These are phyloP conservation scores for Ceratobasidium papillatum DNA, from an alignment of 1,284 basidiomycete genomes.

Conservation along the genomic window DNA sequence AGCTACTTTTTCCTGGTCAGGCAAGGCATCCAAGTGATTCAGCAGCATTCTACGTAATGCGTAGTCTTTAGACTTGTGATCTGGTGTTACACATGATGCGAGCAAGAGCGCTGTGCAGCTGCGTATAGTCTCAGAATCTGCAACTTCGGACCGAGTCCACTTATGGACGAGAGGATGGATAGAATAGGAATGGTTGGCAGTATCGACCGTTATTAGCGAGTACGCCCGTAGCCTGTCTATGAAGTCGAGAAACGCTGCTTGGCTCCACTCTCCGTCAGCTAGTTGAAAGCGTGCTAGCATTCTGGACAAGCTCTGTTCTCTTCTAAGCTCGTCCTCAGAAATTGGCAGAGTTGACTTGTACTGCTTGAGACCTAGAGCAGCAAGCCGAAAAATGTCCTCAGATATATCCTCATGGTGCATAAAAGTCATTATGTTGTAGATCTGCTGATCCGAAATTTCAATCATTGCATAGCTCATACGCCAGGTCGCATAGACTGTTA, in stretches of 20 bases:
- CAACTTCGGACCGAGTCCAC: conserved; percentile 16
- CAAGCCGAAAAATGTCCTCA: not conserved
- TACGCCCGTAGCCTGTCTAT: conserved; percentile 5
- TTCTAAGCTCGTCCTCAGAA: not conserved
- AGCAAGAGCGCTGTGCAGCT: conserved; percentile 12
- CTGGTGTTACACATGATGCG: not conserved
- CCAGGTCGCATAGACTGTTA: conserved; percentile 19
- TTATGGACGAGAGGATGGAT: conserved; percentile 31
- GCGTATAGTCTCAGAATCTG: not conserved
- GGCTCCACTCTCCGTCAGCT: not conserved
- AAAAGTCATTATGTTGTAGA: not conserved
- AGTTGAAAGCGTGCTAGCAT: not conserved
- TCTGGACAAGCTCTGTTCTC: not conserved
- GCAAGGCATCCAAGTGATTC: conserved; percentile 19
- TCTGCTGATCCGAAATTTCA: not conserved
- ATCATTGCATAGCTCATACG: not conserved
- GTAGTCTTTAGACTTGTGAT: conserved; percentile 5
- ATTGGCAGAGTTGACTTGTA: not conserved
- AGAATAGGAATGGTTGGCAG: not conserved
- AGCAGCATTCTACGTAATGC: conserved; percentile 13
- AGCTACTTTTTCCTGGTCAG: not conserved
- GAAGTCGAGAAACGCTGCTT: conserved; percentile 3
- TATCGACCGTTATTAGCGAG: conserved; percentile 6
- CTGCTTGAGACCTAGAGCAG: not conserved
- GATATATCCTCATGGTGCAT: conserved; percentile 16